phyloP scores from a whole-genome alignment of 345 rosid genomes.

The Raphanus sativus region DNA sequence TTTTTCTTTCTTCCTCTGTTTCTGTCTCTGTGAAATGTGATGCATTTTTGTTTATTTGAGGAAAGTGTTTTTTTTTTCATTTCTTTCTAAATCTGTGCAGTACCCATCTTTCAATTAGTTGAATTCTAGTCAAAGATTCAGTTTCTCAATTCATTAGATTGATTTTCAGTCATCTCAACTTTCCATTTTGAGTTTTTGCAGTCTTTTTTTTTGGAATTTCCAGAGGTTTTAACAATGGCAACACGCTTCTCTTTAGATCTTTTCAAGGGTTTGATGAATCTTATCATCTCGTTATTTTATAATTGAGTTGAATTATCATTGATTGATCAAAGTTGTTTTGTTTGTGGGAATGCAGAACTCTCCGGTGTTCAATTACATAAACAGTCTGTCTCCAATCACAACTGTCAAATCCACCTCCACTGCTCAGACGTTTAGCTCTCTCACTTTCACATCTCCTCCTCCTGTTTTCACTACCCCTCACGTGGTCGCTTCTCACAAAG shows the following conservation, averaged over 20 bases:
- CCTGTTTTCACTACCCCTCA: slow-evolving; percentile 93
- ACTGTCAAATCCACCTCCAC: slow-evolving; percentile 59
- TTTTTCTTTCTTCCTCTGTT: neutral
- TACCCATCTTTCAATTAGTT: slow-evolving; percentile 12
- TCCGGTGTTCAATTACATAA: slow-evolving; percentile 84
- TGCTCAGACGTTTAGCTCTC: slow-evolving; percentile 68
- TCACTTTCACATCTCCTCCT: slow-evolving; percentile 69
- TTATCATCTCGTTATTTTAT: neutral
- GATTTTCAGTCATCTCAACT: neutral
- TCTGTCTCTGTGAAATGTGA: neutral
- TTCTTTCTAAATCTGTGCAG: neutral
- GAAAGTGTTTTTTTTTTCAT: neutral
- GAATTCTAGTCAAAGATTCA: neutral
- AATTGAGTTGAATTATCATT: neutral
- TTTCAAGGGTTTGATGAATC: too few relatives aligned
- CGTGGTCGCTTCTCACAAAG: slow-evolving; percentile 54
- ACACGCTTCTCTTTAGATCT: neutral
- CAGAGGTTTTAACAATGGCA: neutral
- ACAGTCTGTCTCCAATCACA: slow-evolving; percentile 89
- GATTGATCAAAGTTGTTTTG: neutral
- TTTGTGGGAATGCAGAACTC: slow-evolving; percentile 66
- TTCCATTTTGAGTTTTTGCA: neutral
- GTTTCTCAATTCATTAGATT: neutral
- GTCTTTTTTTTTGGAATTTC: neutral
- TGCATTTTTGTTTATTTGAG: neutral